A percentile compares a stretch with the other conserved stretches of the same genome.
These are phyloP conservation scores for Neurospora sp. DNA, from an alignment of 495 filamentous ascomycete genomes.

Conservation along the genomic window DNA sequence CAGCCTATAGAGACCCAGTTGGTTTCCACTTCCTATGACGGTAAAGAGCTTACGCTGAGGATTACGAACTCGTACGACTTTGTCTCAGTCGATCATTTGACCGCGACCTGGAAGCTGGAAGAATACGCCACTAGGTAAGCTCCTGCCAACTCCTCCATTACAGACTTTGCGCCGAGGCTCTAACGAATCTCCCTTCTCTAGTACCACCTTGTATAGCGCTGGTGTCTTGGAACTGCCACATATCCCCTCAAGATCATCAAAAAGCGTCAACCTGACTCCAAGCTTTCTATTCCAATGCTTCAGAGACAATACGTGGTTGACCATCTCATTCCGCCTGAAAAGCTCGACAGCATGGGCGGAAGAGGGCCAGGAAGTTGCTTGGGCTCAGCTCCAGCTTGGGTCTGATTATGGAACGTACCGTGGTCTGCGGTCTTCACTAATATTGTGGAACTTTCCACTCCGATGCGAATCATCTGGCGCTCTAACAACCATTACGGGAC, in stretches of 20 bases:
- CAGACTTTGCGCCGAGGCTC: neutral
- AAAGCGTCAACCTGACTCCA: neutral
- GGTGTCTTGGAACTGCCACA: constrained; percentile 10
- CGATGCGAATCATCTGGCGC: neutral
- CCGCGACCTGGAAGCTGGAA: constrained; percentile 11
- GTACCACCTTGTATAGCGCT: constrained; percentile 2
- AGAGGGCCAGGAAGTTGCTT: constrained; percentile 18
- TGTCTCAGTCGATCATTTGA: constrained; percentile 35
- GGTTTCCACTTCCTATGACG: constrained; percentile 1
- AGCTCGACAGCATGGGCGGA: constrained; percentile 12
- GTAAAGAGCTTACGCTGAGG: constrained; percentile 12
- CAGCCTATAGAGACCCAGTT: constrained; percentile 34
- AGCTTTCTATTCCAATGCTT: too few relatives aligned
- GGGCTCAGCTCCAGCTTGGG: constrained; percentile 12
- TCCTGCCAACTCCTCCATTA: neutral
- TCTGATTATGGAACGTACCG: neutral
- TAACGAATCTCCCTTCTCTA: neutral
- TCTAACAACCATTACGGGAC: constrained; percentile 1
- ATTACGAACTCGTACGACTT: constrained; percentile 47
- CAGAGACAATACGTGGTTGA: constrained; percentile 5
- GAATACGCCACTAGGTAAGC: constrained; percentile 6
- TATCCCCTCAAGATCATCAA: constrained; percentile 4
- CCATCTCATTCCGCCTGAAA: constrained; percentile 11
- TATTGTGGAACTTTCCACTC: neutral
- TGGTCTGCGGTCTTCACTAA: neutral